Conservation (phyloP, 495 filamentous ascomycete genomes). For the Neurospora sp. region DNA sequence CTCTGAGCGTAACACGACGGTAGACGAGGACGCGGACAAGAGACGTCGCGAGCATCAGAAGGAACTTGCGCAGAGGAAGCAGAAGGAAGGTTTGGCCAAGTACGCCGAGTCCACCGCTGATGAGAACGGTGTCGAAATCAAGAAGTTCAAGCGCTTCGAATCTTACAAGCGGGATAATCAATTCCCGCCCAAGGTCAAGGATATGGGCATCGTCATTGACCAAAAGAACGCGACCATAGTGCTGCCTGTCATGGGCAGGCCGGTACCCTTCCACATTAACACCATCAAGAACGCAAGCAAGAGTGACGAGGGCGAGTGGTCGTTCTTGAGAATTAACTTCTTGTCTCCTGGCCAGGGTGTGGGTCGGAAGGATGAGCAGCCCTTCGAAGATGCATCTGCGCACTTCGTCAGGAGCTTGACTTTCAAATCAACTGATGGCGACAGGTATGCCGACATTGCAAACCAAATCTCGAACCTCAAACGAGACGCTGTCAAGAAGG, state of each 20-base stretch:
- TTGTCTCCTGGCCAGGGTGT: slow-evolving; percentile 96
- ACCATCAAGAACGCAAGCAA: slow-evolving; percentile 98
- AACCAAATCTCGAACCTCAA: slow-evolving; percentile 88
- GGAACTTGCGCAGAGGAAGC: slow-evolving; percentile 77
- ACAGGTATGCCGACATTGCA: slow-evolving; percentile 78
- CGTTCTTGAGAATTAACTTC: slow-evolving; percentile 93
- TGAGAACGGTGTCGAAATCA: slow-evolving; percentile 81
- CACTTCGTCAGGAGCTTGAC: slow-evolving; percentile 95
- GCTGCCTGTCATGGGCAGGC: slow-evolving; percentile 92
- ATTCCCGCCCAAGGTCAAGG: slow-evolving; percentile 69
- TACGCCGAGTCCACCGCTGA: slow-evolving; percentile 73
- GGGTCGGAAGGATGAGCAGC: slow-evolving; percentile 94
- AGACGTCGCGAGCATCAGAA: slow-evolving; percentile 87
- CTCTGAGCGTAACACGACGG: slow-evolving; percentile 73
- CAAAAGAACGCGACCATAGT: slow-evolving; percentile 81
- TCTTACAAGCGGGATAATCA: slow-evolving; percentile 98
- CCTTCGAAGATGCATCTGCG: slow-evolving; percentile 91
- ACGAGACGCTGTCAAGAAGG: slow-evolving; percentile 76
- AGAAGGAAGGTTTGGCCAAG: slow-evolving; percentile 70
- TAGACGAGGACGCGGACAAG: slow-evolving; percentile 83
- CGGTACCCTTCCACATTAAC: slow-evolving; percentile 97
- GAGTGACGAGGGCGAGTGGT: slow-evolving; percentile 87
- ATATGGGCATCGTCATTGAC: slow-evolving; percentile 82
- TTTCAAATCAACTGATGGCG: slow-evolving; percentile 79
- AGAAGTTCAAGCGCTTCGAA: slow-evolving; percentile 97